Conservation (phyloP, 129 eudicot species). For the Daucus carota region DH1_v3.0 NC_030384.2:44834501-44835000, state of each 20-base stretch:
- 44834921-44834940: constrained; percentile 12
- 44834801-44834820: constrained; percentile 31
- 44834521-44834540: constrained; percentile 62
- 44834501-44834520: constrained; percentile 67
- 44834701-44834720: constrained; percentile 18
- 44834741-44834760: constrained; percentile 21
- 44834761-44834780: constrained; percentile 15
- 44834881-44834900: constrained; percentile 46
- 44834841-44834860: constrained; percentile 16
- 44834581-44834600: constrained; percentile 34
- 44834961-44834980: constrained; percentile 61
- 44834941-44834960: constrained; percentile 21
- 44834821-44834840: constrained; percentile 14
- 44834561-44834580: constrained; percentile 71
- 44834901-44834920: constrained; percentile 24
- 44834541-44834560: constrained; percentile 62
- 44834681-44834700: not conserved
- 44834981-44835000: constrained; percentile 61
- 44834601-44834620: constrained; percentile 48
- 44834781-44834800: constrained; percentile 36
- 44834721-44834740: constrained; percentile 16
- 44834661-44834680: not conserved
- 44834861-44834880: constrained; percentile 28
- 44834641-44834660: constrained; percentile 16
- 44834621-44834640: constrained; percentile 33